Base-by-base conservation (phyloP, 192 early-diverging fungal genomes). In the Coemansia sp. region DNA sequence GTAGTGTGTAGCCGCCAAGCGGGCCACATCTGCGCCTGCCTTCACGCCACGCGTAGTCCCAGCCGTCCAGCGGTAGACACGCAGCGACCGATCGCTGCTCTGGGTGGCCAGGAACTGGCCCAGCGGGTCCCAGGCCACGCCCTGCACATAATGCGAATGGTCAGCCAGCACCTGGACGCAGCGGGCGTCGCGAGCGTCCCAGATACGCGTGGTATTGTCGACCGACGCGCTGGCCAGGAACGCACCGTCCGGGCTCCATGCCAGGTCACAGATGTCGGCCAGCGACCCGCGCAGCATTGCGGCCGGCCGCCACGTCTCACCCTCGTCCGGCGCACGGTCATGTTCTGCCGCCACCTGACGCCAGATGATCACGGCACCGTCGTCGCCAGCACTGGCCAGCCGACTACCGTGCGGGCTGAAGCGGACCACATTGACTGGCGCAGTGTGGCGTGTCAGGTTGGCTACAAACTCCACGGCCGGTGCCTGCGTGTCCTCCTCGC, bases 71-170 rank as follows among this genome's bases (percentile, higher is more conserved):
- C 44, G 51, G 72, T 75, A 75, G 22, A 68, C 25, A 41, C 66
- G 60, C 50, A 75, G 23, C 39, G 75, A 91, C 70, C 93, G 67
- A 54, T 98, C 95, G 64, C 87, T 92, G 69, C 91, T 88, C 62
- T 95, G 95, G 5, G 92, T 87, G 5, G 86, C 90, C 12, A 98
- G 63, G 63, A 78, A 98, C 52, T 87, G 63, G 30, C 83, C 85
- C 11, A 89, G 57, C 6, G 95, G 92, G 63, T 98, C 95, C 95
- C 95, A 98, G 16, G 85, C 80, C 9, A 98, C 89, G 29, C 95
- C 95, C 65, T 98, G 95, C n/a, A 98, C 91, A 54, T 90, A 94
- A 47, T 96, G 89, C 30, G 74, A 75, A 62, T 98, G 95, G 46
- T 94, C 82, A 3, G 81, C 67, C 36, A 86, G 76, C 14, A 89